Evolutionary conservation across 2,329 filamentous ascomycete species (phyloP).

Genomic region (Venturia aucupariae): DNA sequence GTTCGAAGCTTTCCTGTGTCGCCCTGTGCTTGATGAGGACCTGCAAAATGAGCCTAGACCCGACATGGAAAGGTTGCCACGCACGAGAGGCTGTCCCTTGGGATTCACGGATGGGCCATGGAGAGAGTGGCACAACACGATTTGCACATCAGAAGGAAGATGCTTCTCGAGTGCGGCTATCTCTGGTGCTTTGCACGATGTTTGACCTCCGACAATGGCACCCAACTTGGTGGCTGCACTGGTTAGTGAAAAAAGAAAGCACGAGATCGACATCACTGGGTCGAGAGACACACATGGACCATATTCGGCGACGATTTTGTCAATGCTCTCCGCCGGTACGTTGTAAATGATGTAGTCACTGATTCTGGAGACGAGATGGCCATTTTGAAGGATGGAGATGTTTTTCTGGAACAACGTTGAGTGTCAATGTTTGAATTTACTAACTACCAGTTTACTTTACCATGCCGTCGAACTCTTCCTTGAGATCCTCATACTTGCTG

Average conservation of each 20-base stretch:
- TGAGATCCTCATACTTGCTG: constrained; percentile 74
- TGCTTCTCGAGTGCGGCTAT: constrained; percentile 87
- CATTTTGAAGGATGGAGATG: constrained; percentile 84
- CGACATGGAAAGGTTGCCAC: constrained; percentile 17
- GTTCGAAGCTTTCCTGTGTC: constrained; percentile 61
- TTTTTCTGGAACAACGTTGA: constrained; percentile 53
- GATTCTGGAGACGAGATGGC: constrained; percentile 86
- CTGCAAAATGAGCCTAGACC: constrained; percentile 27
- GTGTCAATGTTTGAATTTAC: constrained; percentile 24
- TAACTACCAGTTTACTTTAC: constrained; percentile 54
- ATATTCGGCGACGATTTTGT: constrained; percentile 75
- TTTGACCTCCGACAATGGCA: constrained; percentile 94
- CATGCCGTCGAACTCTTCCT: constrained; percentile 73
- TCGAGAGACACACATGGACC: constrained; percentile 67
- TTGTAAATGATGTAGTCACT: constrained; percentile 99
- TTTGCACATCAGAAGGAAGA: constrained; percentile 79
- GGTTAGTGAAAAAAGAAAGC: neutral
- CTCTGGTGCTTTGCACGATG: constrained; percentile 95
- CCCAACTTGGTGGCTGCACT: constrained; percentile 77
- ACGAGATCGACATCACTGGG: constrained; percentile 1
- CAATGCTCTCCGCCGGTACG: constrained; percentile 88
- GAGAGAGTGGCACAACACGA: constrained; percentile 91
- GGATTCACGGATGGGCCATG: constrained; percentile 88
- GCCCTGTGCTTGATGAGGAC: constrained; percentile 87
- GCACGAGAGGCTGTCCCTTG: constrained; percentile 78